Evolutionary conservation across 495 filamentous ascomycete genomes (phyloP), one percentile per base, ranked within the genome.

Genomic region (Penicillium ochrochloron): DNA sequence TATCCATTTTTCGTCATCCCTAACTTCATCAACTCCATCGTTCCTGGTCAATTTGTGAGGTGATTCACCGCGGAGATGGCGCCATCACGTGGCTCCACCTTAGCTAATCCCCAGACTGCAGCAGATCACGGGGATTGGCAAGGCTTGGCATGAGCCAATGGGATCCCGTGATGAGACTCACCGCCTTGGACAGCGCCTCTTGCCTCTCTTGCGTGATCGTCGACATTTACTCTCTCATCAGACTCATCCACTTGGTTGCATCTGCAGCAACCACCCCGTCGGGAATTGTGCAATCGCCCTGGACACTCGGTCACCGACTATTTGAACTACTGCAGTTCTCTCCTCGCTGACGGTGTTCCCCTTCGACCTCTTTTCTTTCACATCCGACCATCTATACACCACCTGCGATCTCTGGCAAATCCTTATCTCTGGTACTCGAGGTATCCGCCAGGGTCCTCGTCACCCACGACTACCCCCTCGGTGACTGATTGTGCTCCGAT

Each of bases 41-140:
- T 52, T 31, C 48, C 25, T 27, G 25, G 25, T 27, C 25, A 27
- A 27, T 52, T n/a, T 12, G 27, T 31, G 44, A 48, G 44, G 66
- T 66, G 64, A 64, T 64, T n/a, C n/a, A 50, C 44, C 39, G 68
- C 56, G 62, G 68, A 70, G 65, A 70, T 70, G 59, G 65, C 62
- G 68, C 68, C 61, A 70, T 70, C 65, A 63, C 68, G 66, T 69
- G 66, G 66, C 44, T 55, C 63, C 57, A 56, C 53, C 48, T 52
- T 56, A 39, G 19, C 53, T 56, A 39, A 56, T 39, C 34, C 53
- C 31, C 31, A 15, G 33, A 4, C n/a, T 19, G 8, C 25, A 17
- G 31, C 21, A 27, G 51, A 50, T 60, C 44, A 29, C 19, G 23
- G 55, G 59, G 19, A 11, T 50, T 57, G 44, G 35, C 37, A 31